Base-by-base conservation (phyloP, 257 asterid species). In the Nicotiana tabacum region DNA sequence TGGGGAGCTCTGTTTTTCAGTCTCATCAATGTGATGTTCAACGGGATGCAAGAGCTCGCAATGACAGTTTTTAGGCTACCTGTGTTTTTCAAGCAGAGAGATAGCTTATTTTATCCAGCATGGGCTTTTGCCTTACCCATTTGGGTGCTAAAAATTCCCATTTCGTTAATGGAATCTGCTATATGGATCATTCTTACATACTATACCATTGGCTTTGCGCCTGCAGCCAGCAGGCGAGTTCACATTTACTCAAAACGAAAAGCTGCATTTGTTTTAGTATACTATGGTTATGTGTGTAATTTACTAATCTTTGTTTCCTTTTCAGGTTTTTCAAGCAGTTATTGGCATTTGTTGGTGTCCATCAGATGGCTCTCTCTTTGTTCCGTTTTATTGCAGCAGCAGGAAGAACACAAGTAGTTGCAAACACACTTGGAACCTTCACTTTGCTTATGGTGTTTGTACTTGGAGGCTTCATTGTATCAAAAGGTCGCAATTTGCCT, bases 101-200 rank as follows among this genome's bases (percentile, higher is more conserved):
- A 94, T 65, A 39, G 84, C 56, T 81, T 91, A 12, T 94, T 94
- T 85, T 93, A 89, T 78, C 98, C 98, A 0, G 97, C 97, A 32
- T 94, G 98, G 98, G 97, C 98, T 6, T 94, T 94, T 79, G 94
- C 97, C 2, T 83, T 94, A 88, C 98, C 98, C 6, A 93, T 93
- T 87, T 93, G 97, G 98, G 85, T 89, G 4, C 91, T 93, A 1
- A 86, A 94, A 6, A 85, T 93, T 77, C 98, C 98, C 9, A 78
- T 93, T 10, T 94, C 98, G 0, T 48, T 93, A 0, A 66, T 88
- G 87, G 97, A 94, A 83, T 93, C 98, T 5, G 9, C 66, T 2
- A 81, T 94, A 84, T 94, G 98, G 98, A 88, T 92, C 33, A 10
- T 88, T 69, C 85, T 94, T 78, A 94, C 98, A 2, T 94, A 94